Evolutionary conservation across 257 asterid genomes (phyloP), one percentile per base, ranked within the genome.

Genomic region (Marsdenia floribunda): DNA sequence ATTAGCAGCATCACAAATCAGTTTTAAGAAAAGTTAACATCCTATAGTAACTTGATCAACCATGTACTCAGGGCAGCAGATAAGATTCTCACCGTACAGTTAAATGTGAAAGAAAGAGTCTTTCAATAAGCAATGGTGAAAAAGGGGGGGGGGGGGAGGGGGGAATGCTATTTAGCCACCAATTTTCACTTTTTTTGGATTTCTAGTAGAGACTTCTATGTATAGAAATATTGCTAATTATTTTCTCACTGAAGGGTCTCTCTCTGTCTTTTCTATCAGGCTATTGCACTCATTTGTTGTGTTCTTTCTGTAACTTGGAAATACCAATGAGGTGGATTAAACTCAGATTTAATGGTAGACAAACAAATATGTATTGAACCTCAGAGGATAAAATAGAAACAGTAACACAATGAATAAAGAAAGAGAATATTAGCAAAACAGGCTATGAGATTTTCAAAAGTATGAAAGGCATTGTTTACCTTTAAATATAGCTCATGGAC

Each of bases 401-500:
- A 10, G 6, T 12, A 14, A 24, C 33, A 58, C 10, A 21, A n/a
- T 4, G 11, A 22, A 63, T 35, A 33, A 52, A 18, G 10, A 44
- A 44, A 16, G 15, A 52, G 38, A 58, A 40, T 59, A 71, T 29
- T 21, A 52, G 14, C 10, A n/a, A 44, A 73, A 55, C 47, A 24
- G 71, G 75, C n/a, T 10, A 16, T 16, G 50, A 50, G 40, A 29
- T 15, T 19, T 1, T 26, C 33, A 35, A 2, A 6, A 64, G 26
- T 72, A 72, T 69, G 42, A 63, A 49, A 18, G 47, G 60, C 47
- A 58, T 35, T 52, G 26, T 44, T 81, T 66, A 84, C 97, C 97
- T 93, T 91, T 81, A 93, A 86, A 82, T 93, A 93, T 40, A 93
- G 90, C 85, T 93, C 97, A 74, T 93, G 98, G 78, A 93, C 98